Conservation (phyloP, 345 rosid genomes). For the Gossypium herbaceum region DNA sequence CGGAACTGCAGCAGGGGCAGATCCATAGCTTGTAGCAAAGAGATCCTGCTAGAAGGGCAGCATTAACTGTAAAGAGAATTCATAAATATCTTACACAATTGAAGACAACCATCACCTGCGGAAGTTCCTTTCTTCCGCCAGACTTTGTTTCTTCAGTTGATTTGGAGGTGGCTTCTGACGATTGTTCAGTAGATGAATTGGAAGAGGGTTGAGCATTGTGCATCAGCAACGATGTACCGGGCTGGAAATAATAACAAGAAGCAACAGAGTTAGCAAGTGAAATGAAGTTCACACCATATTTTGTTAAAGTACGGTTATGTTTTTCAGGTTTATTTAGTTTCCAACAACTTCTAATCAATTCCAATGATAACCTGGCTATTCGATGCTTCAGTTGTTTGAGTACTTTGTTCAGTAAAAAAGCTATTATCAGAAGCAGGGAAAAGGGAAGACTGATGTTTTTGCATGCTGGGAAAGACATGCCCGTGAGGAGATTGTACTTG, state of each 20-base stretch:
- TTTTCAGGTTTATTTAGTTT: background rate
- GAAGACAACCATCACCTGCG: constrained; percentile 39
- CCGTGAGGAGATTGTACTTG: background rate
- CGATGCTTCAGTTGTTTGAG: background rate
- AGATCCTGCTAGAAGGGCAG: constrained; percentile 52
- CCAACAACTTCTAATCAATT: background rate
- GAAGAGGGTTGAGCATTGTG: constrained; percentile 29
- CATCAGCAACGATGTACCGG: constrained; percentile 19
- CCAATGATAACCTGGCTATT: background rate
- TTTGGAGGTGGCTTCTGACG: constrained; percentile 27
- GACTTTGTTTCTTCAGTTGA: constrained; percentile 30
- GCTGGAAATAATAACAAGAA: constrained; percentile 23
- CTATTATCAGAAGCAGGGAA: background rate
- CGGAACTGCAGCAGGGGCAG: constrained; percentile 34
- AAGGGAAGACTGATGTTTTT: background rate
- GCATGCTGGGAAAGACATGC: background rate
- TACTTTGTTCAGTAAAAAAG: background rate
- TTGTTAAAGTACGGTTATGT: background rate
- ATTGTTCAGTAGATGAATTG: constrained; percentile 24
- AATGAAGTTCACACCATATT: background rate
- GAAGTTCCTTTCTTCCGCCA: constrained; percentile 60
- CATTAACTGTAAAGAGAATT: constrained; percentile 11
- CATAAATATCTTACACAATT: constrained; percentile 7
- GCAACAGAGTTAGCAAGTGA: constrained; percentile 12
- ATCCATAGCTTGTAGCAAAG: constrained; percentile 49